Evolutionary conservation across 108 stramenopile genomes (phyloP), one percentile per base, ranked within the genome.

Genomic region (Skeletonema costatum): DNA sequence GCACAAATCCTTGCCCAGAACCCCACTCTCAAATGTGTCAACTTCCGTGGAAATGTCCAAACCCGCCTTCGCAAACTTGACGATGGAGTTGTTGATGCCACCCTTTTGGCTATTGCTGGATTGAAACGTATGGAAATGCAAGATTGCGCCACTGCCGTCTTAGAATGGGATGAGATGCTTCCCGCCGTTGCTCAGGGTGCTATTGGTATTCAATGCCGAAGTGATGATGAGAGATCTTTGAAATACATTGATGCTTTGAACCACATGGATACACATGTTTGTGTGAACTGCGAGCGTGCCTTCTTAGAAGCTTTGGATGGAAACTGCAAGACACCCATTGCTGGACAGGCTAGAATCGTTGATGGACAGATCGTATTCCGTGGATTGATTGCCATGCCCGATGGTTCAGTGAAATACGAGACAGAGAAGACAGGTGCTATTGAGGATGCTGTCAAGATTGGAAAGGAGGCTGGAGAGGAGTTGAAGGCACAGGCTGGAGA

Each of bases 261-360:
- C 66, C 88, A 98, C 81, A 70, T 86, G 46, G 93, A 96, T 32
- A 98, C 99, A 1, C 93, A 97, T 71, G 85, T 95, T 1, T 96
- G 97, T 66, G 98, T 99, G 60, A 92, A 97, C 82, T 99, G 99
- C 74, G 99, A 99, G 86, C 96, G 99, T 58, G 95, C 97, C 48
- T 99, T 99, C 78, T 89, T 99, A 66, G 96, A 92, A 29, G 97
- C 96, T 12, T 79, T 99, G 65, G 98, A 99, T 76, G 99, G 99
- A 60, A 99, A 99, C 87, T 99, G 99, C 83, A 98, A 98, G 86
- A 98, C 99, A 7, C 99, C 99, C 66, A 99, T 99, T 87, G 99
- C 98, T 31, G 99, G 99, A 74, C 99, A 98, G 88, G 98, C 97
- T 13, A 65, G 84, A 25, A 91, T 95, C 69, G 80, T 96, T 51